Percentiles rank a stretch among this genome's conserved stretches.
phyloP scores from a whole-genome alignment of 2,329 filamentous ascomycete genomes.

The Colletotrichum musae region DNA sequence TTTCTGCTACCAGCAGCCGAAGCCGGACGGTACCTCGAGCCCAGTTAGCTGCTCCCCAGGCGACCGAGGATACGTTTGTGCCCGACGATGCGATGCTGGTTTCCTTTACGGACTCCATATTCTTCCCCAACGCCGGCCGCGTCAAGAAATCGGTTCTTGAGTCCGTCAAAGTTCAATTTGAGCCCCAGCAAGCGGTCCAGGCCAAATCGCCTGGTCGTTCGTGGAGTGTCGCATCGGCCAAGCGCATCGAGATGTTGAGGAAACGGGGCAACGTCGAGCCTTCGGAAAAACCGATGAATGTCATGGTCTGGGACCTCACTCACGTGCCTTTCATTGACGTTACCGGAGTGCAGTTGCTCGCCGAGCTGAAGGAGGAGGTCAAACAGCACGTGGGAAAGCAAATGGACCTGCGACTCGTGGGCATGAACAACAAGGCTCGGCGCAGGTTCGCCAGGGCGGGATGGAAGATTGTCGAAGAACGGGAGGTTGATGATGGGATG shows the following conservation, averaged over 20 bases:
- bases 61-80: constrained; percentile 46
- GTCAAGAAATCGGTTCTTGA: constrained; percentile 66
- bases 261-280: constrained; percentile 53
- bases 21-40: constrained; percentile 49
- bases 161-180: constrained; percentile 56
- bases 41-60: constrained; percentile 41
- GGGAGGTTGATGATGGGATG: constrained; percentile 47
- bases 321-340: constrained; percentile 68
- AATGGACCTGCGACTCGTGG: constrained; percentile 64
- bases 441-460: constrained; percentile 55
- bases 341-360: constrained; percentile 65
- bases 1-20: constrained; percentile 48
- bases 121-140: constrained; percentile 73
- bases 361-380: constrained; percentile 63
- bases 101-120: constrained; percentile 68
- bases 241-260: constrained; percentile 62
- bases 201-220: constrained; percentile 59
- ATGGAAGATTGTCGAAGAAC: constrained; percentile 51
- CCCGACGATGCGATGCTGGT: constrained; percentile 69
- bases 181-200: constrained; percentile 58
- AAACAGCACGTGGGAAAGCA: constrained; percentile 62
- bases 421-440: constrained; percentile 58
- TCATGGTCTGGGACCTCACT: constrained; percentile 67
- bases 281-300: constrained; percentile 55
- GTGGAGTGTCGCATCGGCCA: constrained; percentile 68